A percentile compares a stretch with the other conserved stretches of the same genome.
Conservation (phyloP, 371 early-diverging fungal species). For the Umbelopsis sp. region DNA sequence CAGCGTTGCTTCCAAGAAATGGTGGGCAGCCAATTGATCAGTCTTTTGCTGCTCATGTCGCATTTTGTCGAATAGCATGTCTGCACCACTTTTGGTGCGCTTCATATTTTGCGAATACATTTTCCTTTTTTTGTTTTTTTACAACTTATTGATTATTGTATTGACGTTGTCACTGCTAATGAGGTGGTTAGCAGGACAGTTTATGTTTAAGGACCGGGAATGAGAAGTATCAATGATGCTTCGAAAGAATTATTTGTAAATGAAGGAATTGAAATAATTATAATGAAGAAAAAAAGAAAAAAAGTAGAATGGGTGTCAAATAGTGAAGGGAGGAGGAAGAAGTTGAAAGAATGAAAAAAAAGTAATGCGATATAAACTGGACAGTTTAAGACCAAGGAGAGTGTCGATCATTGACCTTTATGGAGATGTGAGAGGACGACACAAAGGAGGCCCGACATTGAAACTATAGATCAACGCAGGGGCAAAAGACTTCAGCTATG, state of each 20-base stretch:
- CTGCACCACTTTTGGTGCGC: slow-evolving; percentile 42
- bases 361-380: background rate
- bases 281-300: background rate
- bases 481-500: background rate
- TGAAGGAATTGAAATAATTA: background rate
- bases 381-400: background rate
- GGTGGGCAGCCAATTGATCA: slow-evolving; percentile 37
- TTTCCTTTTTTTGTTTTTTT: background rate
- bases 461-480: background rate
- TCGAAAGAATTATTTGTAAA: background rate
- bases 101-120: slow-evolving; percentile 31
- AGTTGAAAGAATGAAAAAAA: background rate
- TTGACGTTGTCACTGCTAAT: slow-evolving; percentile 20
- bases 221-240: slow-evolving; percentile 18
- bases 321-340: slow-evolving; percentile 4
- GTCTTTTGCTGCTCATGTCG: slow-evolving; percentile 37
- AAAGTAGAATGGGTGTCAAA: background rate
- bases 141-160: background rate
- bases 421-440: slow-evolving; percentile 1
- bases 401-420: slow-evolving; percentile 2
- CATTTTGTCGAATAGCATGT: slow-evolving; percentile 30
- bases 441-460: background rate
- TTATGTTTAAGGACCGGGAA: slow-evolving; percentile 20
- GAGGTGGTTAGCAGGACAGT: slow-evolving; percentile 21
- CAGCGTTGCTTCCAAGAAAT: slow-evolving; percentile 32